Base-by-base conservation (phyloP, 805 yeast species). In the Starmerella davenportii region DNA sequence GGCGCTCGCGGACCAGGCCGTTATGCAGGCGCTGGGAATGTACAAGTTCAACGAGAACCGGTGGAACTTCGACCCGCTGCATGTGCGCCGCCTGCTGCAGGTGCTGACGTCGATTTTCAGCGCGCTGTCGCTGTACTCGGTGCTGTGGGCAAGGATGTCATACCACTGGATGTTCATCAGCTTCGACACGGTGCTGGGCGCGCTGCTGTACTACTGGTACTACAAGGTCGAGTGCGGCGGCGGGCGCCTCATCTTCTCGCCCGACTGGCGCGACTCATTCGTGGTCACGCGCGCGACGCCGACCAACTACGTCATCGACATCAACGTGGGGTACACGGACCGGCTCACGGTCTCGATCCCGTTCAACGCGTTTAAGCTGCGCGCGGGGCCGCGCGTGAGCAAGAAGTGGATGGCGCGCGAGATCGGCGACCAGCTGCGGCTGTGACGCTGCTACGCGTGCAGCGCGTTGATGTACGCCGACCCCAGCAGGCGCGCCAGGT, bases 401-500 rank as follows among this genome's bases (percentile, higher is more conserved):
- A 32, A 21, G 16, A 36, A 38, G 21, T 45, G 48, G 48, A 44
- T 45, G 21, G 44, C 41, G 15, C 36, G 38, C 16, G 47, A 40
- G 35, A 30, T 45, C 24, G 40, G 37, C 16, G 30, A 39, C 35
- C 30, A 32, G 17, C 21, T 13, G 13, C 20, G 18, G 17, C 35
- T 31, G 20, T n/a, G 14, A 8, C 14, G 14, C 15, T 8, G 14
- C 5, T 8, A n/a, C n/a, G n/a, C 29, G 2, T 33, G 9, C 35
- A 42, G 4, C 17, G 43, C 30, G 38, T 42, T 44, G 29, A 79
- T 56, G 3, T 85, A 78, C 21, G 93, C 85, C 47, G 82, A 70
- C 27, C 87, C 74, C 35, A 90, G 67, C 51, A 75, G 74, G 58
- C 95, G 74, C 51, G 81, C 66, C 50, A 92, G 67, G 50, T 90